A percentile compares a stretch with the other conserved stretches of the same genome.
Evolutionary conservation across 2,329 filamentous ascomycete species (phyloP).

Genomic region (Epichloe glyceriae): DNA sequence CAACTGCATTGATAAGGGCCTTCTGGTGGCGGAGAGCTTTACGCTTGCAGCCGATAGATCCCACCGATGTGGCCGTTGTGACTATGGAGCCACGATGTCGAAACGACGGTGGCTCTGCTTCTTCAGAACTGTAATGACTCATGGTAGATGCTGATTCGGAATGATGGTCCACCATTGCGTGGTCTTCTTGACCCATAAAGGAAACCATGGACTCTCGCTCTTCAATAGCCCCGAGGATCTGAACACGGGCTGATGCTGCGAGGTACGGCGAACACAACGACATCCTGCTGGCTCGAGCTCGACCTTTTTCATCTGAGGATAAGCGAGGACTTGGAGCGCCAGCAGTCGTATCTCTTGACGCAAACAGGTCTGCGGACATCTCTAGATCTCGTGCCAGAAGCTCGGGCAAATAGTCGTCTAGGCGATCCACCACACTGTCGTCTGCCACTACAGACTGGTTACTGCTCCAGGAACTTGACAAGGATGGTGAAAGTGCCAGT

Average conservation of each 20-base stretch:
- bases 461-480: constrained; percentile 12
- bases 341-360: constrained; percentile 38
- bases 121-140: constrained; percentile 19
- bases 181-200: constrained; percentile 16
- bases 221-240: constrained; percentile 22
- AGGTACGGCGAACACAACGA: constrained; percentile 15
- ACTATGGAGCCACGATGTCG: constrained; percentile 22
- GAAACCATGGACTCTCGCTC: constrained; percentile 24
- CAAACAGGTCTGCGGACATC: constrained; percentile 33
- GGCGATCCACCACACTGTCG: constrained; percentile 17
- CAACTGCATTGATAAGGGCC: constrained; percentile 19
- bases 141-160: constrained; percentile 22
- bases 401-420: constrained; percentile 39
- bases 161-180: constrained; percentile 11
- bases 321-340: constrained; percentile 30
- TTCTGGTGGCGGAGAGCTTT: constrained; percentile 10
- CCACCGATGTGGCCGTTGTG: constrained; percentile 24
- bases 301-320: constrained; percentile 16
- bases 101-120: constrained; percentile 20
- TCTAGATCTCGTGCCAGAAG: constrained; percentile 42
- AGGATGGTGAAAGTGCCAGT: constrained; percentile 20
- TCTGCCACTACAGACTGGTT: constrained; percentile 10
- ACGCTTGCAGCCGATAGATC: constrained; percentile 15
- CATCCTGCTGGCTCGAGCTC: constrained; percentile 6
- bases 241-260: constrained; percentile 17